These are phyloP conservation scores for Thinopyrum elongatum DNA, from an alignment of 176 grass and related monocot species.

Conservation along the genomic window DNA sequence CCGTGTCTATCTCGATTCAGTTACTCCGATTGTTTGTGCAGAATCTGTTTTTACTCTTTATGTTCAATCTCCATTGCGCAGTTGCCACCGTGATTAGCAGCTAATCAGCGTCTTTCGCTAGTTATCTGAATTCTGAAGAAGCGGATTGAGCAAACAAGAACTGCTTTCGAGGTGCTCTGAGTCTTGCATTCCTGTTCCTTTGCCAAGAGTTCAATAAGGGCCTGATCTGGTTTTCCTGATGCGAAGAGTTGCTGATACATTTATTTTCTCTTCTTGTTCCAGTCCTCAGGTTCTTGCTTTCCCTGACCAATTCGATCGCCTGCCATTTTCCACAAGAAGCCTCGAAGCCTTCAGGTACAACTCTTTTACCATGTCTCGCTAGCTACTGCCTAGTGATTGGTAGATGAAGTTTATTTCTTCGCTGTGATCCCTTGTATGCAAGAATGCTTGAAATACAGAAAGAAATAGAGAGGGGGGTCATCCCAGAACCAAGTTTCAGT, in stretches of 20 bases:
- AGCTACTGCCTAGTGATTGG: neutral
- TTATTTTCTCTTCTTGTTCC: neutral
- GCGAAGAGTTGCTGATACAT: neutral
- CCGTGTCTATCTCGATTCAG: neutral
- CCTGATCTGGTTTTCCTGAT: neutral
- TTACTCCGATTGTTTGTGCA: neutral
- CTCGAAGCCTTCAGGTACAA: neutral
- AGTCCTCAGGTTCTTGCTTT: neutral
- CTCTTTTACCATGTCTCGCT: neutral
- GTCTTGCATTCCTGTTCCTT: neutral
- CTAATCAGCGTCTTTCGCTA: neutral
- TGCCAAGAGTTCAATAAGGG: neutral
- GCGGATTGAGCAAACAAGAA: conserved; percentile 2
- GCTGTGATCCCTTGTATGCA: neutral
- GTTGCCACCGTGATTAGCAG: neutral
- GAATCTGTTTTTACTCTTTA: neutral
- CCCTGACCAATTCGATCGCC: neutral
- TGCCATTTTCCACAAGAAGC: neutral
- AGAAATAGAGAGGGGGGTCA: neutral
- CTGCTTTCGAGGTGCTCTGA: neutral
- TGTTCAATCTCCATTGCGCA: neutral
- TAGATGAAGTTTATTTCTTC: neutral
- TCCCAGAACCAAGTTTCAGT: neutral
- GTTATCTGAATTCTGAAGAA: neutral
- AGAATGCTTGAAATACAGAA: neutral